Percentiles rank a stretch among this genome's conserved stretches.
Conservation (phyloP, 73 alveolate genomes). For the Paramecium bursaria region DNA sequence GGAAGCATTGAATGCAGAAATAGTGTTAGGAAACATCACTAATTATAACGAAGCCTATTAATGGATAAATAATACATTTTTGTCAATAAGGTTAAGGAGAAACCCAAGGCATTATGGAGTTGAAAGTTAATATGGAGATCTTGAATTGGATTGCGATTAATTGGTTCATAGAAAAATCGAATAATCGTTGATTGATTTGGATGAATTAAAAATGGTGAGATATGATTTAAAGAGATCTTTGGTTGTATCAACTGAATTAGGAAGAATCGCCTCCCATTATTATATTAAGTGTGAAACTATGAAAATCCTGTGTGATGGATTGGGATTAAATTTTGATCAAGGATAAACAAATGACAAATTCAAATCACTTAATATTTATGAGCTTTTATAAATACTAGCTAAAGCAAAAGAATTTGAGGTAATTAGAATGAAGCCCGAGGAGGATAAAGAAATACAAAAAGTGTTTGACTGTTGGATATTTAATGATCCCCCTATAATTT, state of each 20-base stretch:
- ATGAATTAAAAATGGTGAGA: constrained; percentile 79
- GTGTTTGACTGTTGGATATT: constrained; percentile 73
- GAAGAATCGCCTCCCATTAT: constrained; percentile 99
- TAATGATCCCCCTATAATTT: constrained; percentile 29
- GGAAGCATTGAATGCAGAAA: constrained; percentile 86
- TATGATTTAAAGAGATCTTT: constrained; percentile 72
- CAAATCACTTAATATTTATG: constrained; percentile 80
- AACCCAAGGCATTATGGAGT: constrained; percentile 86
- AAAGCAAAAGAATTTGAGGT: constrained; percentile 91
- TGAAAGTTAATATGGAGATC: constrained; percentile 66
- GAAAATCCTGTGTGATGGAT: constrained; percentile 86
- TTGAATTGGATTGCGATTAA: constrained; percentile 57
- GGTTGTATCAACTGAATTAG: constrained; percentile 97
- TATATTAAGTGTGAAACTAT: constrained; percentile 95
- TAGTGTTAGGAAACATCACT: constrained; percentile 86
- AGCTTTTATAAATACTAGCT: constrained; percentile 83
- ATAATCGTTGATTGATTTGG: constrained; percentile 72
- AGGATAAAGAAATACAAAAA: constrained; percentile 84
- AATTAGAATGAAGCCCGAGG: constrained; percentile 94
- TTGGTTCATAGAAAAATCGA: constrained; percentile 71
- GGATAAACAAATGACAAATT: constrained; percentile 43
- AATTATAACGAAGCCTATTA: constrained; percentile 92
- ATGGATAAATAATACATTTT: constrained; percentile 97
- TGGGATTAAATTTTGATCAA: constrained; percentile 68
- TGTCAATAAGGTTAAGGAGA: constrained; percentile 84